Evolutionary conservation across 1,284 basidiomycete genomes (phyloP), one percentile per base, ranked within the genome.

Genomic region (Microbotryum lychnidis-dioicae): DNA sequence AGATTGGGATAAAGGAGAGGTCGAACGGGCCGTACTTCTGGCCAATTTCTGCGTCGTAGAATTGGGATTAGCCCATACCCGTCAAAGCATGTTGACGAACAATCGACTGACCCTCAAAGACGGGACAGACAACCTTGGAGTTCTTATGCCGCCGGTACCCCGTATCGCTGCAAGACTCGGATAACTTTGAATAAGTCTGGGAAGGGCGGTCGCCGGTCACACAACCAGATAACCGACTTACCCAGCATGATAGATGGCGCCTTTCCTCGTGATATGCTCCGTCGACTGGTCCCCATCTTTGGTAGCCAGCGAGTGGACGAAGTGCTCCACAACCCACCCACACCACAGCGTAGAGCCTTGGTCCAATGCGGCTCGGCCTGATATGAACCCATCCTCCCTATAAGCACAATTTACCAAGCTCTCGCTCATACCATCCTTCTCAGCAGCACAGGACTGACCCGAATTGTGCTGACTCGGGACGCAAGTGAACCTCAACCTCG

Each of bases 391-490:
- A 21, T 27, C 12, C 54, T 18, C 23, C 54, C 27, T 31, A 47
- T 56, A 20, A 56, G 45, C 27, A 47, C 23, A 23, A 23, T 18
- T n/a, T 47, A 18, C 48, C 45, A 20, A 42, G 47, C 16, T 31
- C 27, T n/a, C 23, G 10, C 31, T 23, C 6, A 53, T 23, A 21
- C 42, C 2, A 25, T 48, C 53, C 18, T 12, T 3, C 37, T 29
- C 29, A 44, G 48, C 23, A 4, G 33, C 27, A 18, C 25, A 21
- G 8, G 18, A 57, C 70, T 46, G 27, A 69, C 71, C 70, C 44
- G 67, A 69, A 33, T 69, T 71, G 54, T 73, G 72, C 56, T 73
- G 72, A 21, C 72, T 70, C 8, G 72, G 72, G n/a, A 69, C 68
- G 57, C 71, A 72, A 14, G 65, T 68, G 49, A 73, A 61, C 6